A percentile compares a stretch with the other conserved stretches of the same genome.
Evolutionary conservation across 1,284 basidiomycete genomes (phyloP).

Genomic region (Rugosomyces carneus): DNA sequence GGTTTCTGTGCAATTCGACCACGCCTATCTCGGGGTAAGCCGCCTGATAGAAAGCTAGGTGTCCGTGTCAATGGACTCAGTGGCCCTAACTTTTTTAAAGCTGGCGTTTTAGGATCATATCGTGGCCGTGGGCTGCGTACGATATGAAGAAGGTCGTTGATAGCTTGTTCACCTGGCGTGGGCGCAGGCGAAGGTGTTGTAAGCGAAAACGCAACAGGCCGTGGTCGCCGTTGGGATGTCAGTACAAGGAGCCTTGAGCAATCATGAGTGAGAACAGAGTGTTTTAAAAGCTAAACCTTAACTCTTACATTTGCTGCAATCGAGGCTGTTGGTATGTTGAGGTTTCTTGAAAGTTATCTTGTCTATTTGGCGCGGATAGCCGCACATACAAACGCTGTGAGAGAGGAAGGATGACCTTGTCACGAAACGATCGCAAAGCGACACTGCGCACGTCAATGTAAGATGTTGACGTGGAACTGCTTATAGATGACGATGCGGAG

Average conservation of each 20-base stretch:
- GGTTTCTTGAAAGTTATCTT: conserved; percentile 47
- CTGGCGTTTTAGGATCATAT: conserved; percentile 26
- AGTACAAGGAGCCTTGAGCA: conserved; percentile 66
- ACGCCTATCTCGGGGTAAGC: conserved; percentile 65
- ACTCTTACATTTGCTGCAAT: conserved; percentile 65
- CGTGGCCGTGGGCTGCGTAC: conserved; percentile 40
- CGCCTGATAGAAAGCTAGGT: conserved; percentile 65
- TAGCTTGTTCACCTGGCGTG: conserved; percentile 55
- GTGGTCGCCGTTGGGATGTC: conserved; percentile 54
- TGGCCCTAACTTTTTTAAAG: conserved; percentile 23
- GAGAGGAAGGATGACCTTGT: conserved; percentile 69
- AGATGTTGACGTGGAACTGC: conserved; percentile 25
- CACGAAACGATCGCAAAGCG: conserved; percentile 76
- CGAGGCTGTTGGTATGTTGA: conserved; percentile 54
- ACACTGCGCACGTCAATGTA: conserved; percentile 77
- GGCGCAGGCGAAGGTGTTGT: conserved; percentile 48
- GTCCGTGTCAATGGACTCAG: conserved; percentile 31
- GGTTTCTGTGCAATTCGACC: conserved; percentile 63
- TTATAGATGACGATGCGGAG: conserved; percentile 30
- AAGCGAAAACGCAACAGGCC: conserved; percentile 45
- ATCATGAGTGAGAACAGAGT: background rate
- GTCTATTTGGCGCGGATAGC: conserved; percentile 42
- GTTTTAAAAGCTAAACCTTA: background rate
- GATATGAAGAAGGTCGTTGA: conserved; percentile 55
- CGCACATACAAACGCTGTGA: conserved; percentile 48